These are phyloP conservation scores for Ascochyta fabae DNA, from an alignment of 2,329 filamentous ascomycete genomes.

Conservation along the genomic window DNA sequence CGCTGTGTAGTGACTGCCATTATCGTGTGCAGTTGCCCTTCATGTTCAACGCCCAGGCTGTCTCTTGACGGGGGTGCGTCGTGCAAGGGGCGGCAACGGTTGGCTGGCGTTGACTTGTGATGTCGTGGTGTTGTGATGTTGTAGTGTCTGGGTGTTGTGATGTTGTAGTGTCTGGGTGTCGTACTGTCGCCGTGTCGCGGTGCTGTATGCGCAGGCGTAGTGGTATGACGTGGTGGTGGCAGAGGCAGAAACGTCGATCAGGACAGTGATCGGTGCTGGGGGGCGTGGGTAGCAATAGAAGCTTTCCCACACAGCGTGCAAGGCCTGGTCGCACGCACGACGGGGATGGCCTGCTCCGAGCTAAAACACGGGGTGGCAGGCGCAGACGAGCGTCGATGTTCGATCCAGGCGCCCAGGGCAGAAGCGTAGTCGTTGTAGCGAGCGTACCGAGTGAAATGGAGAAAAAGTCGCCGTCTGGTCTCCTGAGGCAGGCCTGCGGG, in stretches of 20 bases:
- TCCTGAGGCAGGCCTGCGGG: conserved; percentile 14
- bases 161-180: neutral
- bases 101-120: conserved; percentile 4
- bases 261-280: conserved; percentile 6
- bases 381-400: neutral
- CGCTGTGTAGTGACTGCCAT: conserved; percentile 35
- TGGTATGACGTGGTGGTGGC: conserved; percentile 6
- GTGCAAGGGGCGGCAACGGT: conserved; percentile 7
- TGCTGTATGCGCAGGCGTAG: conserved; percentile 9
- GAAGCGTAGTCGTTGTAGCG: conserved; percentile 9
- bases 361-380: conserved; percentile 18
- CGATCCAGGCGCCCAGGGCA: neutral
- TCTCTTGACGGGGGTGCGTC: conserved; percentile 9
- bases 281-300: conserved; percentile 2
- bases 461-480: neutral
- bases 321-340: conserved; percentile 6
- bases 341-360: conserved; percentile 15
- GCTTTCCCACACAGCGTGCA: conserved; percentile 4
- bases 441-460: conserved; percentile 13
- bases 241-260: neutral
- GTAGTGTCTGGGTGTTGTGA: neutral
- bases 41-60: conserved; percentile 32
- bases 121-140: neutral
- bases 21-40: conserved; percentile 30
- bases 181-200: neutral